Base-by-base conservation (phyloP, 2,329 filamentous ascomycete genomes). In the Alternaria triticina region DNA sequence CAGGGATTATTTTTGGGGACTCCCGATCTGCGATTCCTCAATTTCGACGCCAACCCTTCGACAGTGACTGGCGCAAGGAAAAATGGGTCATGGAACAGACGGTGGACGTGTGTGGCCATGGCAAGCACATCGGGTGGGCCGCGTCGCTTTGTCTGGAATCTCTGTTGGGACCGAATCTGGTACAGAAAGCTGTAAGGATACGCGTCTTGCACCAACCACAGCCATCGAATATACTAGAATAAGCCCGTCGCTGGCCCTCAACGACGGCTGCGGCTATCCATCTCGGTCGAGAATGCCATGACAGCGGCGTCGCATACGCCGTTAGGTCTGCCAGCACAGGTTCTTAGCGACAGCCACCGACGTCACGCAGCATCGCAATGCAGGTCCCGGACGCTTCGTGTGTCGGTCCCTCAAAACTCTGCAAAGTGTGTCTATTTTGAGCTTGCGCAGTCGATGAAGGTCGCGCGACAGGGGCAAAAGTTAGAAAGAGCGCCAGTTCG, bases 21-120 rank as follows among this genome's bases (percentile, higher is more conserved):
- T 56, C 59, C 51, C 69, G 71, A 72, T 70, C 69, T 65, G 43
- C 62, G 62, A 68, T 69, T 60, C 52, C 64, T 70, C 59, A 57
- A 49, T 56, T 59, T 61, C 55, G 30, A 28, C 45, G 58, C 56
- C 57, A 58, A 57, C 51, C 30, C 45, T 61, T 64, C 57, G 64
- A 52, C 56, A 61, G 51, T 54, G 33, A 54, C 46, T 65, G 61
- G 62, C 57, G 61, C 57, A 63, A 36, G 36, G 43, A 57, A 72
- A 68, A 70, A 57, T 65, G 70, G 70, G 72, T 56, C 69, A 54
- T 28, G 56, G 54, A 61, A 59, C 55, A 43, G 40, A 40, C 47
- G 47, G 55, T 43, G 59, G 55, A 46, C 46, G 27, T 46, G 46
- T 57, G 17, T 54, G 51, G 66, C 59, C 68, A 67, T 59, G 56